These are phyloP conservation scores for Podaxis sp. DNA, from an alignment of 768 basidiomycete species.

Conservation along the genomic window DNA sequence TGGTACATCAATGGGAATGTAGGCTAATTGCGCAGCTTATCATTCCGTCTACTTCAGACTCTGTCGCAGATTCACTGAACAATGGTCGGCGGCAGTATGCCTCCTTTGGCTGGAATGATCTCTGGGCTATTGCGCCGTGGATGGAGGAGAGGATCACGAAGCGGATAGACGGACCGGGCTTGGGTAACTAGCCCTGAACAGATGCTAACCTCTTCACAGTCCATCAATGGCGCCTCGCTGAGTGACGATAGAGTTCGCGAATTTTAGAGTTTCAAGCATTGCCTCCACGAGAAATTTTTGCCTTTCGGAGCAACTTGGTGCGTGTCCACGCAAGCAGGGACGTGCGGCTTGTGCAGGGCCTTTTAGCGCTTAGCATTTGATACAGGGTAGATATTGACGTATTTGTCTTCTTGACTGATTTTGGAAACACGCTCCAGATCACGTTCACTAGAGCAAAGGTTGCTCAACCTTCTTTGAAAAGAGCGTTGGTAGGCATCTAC, in stretches of 20 bases:
- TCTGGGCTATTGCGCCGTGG: slow-evolving; percentile 76
- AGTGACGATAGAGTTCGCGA: neutral
- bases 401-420: neutral
- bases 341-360: neutral
- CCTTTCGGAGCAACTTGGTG: neutral
- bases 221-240: neutral
- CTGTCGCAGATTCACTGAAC: slow-evolving; percentile 27
- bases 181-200: slow-evolving; percentile 42
- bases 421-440: neutral
- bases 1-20: neutral
- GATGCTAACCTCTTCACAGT: neutral
- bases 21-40: slow-evolving; percentile 65
- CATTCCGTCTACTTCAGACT: slow-evolving; percentile 31
- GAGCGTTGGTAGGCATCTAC: neutral
- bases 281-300: neutral
- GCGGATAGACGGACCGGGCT: slow-evolving; percentile 66
- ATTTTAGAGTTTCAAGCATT: neutral
- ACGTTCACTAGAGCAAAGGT: neutral
- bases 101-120: slow-evolving; percentile 66
- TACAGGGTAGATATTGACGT: neutral
- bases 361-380: neutral
- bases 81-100: slow-evolving; percentile 55
- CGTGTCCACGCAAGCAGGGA: neutral
- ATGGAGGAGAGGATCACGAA: slow-evolving; percentile 61
- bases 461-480: neutral